Evolutionary conservation across 495 filamentous ascomycete genomes (phyloP).

Genomic region (Penicillium cosmopolitanum): DNA sequence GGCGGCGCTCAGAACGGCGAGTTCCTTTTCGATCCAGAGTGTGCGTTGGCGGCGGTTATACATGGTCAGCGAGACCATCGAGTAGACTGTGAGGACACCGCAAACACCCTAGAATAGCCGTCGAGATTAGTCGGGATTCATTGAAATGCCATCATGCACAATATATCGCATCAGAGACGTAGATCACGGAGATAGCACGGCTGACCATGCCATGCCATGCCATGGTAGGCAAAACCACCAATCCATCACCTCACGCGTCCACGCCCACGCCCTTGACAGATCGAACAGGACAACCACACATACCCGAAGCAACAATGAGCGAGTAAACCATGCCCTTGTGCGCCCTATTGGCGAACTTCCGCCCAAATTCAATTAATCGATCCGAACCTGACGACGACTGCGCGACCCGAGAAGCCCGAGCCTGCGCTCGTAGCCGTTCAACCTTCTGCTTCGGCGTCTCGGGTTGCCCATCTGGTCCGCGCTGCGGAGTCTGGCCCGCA

Average conservation of each 20-base stretch:
- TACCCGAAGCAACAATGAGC: constrained; percentile 82
- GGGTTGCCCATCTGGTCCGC: constrained; percentile 37
- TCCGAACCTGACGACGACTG: constrained; percentile 68
- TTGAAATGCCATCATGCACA: not conserved
- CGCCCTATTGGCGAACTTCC: constrained; percentile 78
- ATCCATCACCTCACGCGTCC: not conserved
- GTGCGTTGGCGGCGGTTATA: constrained; percentile 76
- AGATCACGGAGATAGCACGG: not conserved
- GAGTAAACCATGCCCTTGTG: constrained; percentile 76
- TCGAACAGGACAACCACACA: constrained; percentile 21
- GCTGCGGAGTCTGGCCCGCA: constrained; percentile 18
- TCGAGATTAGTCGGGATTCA: not conserved
- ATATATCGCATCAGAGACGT: not conserved
- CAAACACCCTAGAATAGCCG: constrained; percentile 61
- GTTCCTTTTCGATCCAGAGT: constrained; percentile 67
- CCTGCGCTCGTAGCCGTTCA: constrained; percentile 78
- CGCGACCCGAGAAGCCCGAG: constrained; percentile 67
- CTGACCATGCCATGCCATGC: not conserved
- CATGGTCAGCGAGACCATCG: constrained; percentile 81
- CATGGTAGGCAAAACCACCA: not conserved
- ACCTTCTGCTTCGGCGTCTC: constrained; percentile 94
- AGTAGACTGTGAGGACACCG: constrained; percentile 74
- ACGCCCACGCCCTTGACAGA: not conserved
- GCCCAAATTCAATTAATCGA: constrained; percentile 64
- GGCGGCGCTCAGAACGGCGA: constrained; percentile 62